Conservation (phyloP, 352 stramenopile species). For the Phytophthora kernoviae region DNA sequence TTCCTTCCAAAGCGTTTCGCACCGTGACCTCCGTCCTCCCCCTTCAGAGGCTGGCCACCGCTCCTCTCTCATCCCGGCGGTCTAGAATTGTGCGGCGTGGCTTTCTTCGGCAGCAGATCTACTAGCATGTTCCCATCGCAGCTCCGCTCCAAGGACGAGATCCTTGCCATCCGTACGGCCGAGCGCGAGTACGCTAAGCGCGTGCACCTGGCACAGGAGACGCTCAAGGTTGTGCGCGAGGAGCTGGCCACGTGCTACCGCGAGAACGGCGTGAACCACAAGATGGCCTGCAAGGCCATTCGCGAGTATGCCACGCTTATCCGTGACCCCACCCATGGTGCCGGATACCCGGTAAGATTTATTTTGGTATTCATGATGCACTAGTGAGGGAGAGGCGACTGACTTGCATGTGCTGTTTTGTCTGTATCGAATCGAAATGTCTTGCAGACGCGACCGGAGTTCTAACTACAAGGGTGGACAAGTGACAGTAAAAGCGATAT, state of each 20-base stretch:
- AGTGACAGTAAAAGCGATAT: slow-evolving; percentile 29
- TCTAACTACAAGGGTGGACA: slow-evolving; percentile 17
- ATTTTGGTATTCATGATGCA: background rate
- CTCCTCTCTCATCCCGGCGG: slow-evolving; percentile 28
- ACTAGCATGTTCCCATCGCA: slow-evolving; percentile 66
- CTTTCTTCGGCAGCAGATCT: slow-evolving; percentile 5
- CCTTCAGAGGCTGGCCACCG: slow-evolving; percentile 24
- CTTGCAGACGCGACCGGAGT: slow-evolving; percentile 37
- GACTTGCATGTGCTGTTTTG: slow-evolving; percentile 12
- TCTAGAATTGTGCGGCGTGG: slow-evolving; percentile 21
- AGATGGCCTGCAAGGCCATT: slow-evolving; percentile 81
- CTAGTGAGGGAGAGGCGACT: background rate
- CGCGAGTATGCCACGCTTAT: slow-evolving; percentile 85
- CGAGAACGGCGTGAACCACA: slow-evolving; percentile 90
- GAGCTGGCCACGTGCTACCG: slow-evolving; percentile 89
- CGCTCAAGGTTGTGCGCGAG: slow-evolving; percentile 84
- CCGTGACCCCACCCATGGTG: slow-evolving; percentile 78
- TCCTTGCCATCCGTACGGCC: slow-evolving; percentile 75
- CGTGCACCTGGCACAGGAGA: slow-evolving; percentile 75
- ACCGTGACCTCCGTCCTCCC: slow-evolving; percentile 15
- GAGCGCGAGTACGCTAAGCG: slow-evolving; percentile 83
- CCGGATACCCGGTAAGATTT: slow-evolving; percentile 60
- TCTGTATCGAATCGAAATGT: slow-evolving; percentile 3
- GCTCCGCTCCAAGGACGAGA: slow-evolving; percentile 84
- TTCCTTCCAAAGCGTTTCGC: background rate